Evolutionary conservation across 1,284 basidiomycete genomes (phyloP).

Genomic region (Stereum hirsutum): DNA sequence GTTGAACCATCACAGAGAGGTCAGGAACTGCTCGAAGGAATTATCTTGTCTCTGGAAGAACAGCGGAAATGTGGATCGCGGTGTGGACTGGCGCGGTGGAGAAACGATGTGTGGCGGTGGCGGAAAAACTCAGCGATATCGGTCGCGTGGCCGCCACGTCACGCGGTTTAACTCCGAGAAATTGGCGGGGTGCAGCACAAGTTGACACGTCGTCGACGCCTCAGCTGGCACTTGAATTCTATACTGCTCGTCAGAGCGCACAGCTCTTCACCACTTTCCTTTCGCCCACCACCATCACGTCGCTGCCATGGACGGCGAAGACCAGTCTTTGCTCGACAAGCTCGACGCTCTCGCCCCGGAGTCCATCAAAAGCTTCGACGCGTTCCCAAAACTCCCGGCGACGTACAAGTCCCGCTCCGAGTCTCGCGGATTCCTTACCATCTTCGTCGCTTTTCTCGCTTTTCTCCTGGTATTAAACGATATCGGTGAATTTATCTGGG

Average conservation of each 20-base stretch:
- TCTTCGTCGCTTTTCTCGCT: constrained; percentile 68
- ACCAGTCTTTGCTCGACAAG: constrained; percentile 36
- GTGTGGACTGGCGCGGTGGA: too few species aligned
- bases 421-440: constrained; percentile 81
- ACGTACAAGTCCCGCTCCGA: constrained; percentile 84
- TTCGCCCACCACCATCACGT: neutral
- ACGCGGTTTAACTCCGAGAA: neutral
- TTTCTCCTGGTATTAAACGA: constrained; percentile 80
- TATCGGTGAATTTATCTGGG: constrained; percentile 84
- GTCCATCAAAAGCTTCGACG: constrained; percentile 58
- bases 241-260: constrained; percentile 9
- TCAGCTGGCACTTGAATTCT: neutral
- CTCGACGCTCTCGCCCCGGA: constrained; percentile 50
- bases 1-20: too few species aligned
- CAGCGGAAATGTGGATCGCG: too few species aligned
- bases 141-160: too few species aligned
- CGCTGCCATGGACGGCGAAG: constrained; percentile 10
- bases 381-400: constrained; percentile 83
- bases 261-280: neutral
- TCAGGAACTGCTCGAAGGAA: too few species aligned
- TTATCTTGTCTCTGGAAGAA: too few species aligned
- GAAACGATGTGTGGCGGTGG: too few species aligned
- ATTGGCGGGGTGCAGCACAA: neutral
- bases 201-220: constrained; percentile 3
- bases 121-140: too few species aligned